A percentile compares a stretch with the other conserved stretches of the same genome.
Conservation (phyloP, 2,329 filamentous ascomycete species). For the Gnomoniopsis smithogilvyi region DNA sequence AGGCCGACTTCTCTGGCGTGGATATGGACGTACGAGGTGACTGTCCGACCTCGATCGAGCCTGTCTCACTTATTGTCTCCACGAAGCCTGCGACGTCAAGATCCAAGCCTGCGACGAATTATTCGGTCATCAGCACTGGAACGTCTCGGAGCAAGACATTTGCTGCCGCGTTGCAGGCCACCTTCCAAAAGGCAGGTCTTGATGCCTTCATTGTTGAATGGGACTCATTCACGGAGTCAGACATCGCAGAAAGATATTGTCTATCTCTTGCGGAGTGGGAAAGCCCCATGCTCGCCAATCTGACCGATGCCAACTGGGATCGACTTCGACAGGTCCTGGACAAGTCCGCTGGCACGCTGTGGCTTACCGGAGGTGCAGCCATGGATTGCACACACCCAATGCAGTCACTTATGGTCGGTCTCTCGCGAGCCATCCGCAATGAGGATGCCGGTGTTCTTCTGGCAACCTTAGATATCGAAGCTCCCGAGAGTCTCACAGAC, state of each 20-base stretch:
- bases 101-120: background rate
- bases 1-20: background rate
- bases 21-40: background rate
- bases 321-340: background rate
- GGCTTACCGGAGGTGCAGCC: constrained; percentile 15
- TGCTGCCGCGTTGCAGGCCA: background rate
- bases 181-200: background rate
- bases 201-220: background rate
- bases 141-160: background rate
- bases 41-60: background rate
- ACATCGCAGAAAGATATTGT: background rate
- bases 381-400: constrained; percentile 15
- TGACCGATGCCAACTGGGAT: background rate
- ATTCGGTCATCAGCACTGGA: background rate
- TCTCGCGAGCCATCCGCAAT: background rate
- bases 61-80: background rate
- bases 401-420: background rate
- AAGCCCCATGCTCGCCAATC: background rate
- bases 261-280: background rate
- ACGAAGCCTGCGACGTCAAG: background rate
- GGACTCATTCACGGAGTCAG: background rate
- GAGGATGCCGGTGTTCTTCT: background rate
- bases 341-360: constrained; percentile 11
- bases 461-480: background rate
- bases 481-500: background rate